phyloP scores from a whole-genome alignment of 257 asterid genomes.

The Jacaranda copaia region DNA sequence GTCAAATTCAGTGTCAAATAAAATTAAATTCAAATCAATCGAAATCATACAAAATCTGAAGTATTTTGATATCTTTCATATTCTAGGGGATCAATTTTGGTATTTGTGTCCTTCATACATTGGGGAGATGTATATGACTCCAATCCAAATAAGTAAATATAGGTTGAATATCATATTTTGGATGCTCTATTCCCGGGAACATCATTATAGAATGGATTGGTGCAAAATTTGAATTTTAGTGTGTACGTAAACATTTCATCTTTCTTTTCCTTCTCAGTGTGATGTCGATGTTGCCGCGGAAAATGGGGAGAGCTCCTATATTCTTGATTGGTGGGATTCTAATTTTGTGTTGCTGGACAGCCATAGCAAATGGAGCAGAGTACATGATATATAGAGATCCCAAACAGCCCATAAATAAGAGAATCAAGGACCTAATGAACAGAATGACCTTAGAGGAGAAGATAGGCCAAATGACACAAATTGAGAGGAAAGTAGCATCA shows the following conservation, averaged over 20 bases:
- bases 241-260: neutral
- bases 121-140: no score
- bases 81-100: no score
- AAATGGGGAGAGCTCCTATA: conserved; percentile 17
- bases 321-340: conserved; percentile 17
- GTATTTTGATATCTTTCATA: no score
- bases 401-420: conserved; percentile 29
- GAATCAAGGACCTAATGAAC: conserved; percentile 49
- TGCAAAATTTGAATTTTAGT: no score
- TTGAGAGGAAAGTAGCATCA: conserved; percentile 48
- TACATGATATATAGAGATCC: conserved; percentile 48
- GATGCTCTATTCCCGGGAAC: no score
- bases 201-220: no score
- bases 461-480: conserved; percentile 60
- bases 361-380: conserved; percentile 21
- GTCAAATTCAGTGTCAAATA: no score
- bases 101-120: no score
- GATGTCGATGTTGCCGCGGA: neutral
- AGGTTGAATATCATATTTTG: no score
- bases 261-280: neutral
- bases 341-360: conserved; percentile 16
- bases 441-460: conserved; percentile 56
- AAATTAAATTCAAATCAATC: no score
- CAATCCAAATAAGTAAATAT: no score
- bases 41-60: no score